Base-by-base conservation (phyloP, 371 early-diverging fungal species). In the Circinella minor region DNA sequence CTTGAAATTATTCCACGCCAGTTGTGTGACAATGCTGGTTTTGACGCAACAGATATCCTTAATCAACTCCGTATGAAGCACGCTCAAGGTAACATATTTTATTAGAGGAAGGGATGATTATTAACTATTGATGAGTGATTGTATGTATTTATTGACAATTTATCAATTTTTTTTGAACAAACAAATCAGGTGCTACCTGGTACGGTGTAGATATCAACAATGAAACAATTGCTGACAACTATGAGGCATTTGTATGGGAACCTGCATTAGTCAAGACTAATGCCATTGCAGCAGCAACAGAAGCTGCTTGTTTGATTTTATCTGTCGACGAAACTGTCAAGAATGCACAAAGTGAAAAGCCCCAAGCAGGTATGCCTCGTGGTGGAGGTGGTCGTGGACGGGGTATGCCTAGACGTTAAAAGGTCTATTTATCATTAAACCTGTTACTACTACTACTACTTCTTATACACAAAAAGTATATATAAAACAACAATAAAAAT, bases 1-100 rank as follows among this genome's bases (percentile, higher is more conserved):
- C 90, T 99, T 67, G 99, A 99, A 85, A 92, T 98, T 39, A 98
- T 99, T 74, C 99, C 99, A 14, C 93, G 98, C 79, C 98, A 98
- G 82, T 89, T 99, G 39, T 96, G 98, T 81, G 96, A 96, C 82
- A 99, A 99, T 84, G 99, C 99, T 70, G 99, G 99, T 68, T 97
- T 99, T 72, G 99, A 99, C 80, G 94, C 99, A n/a, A 99, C 99
- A 13, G 96, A 96, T 81, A 94, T 97, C 70, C 86, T 99, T 60
- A 99, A 99, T 87, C 92, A 96, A 85, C 88, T 99, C 67, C 91
- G 99, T 77, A 95, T 96, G 86, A 92, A 94, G 77, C 99, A 99
- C 78, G 89, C 92, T 43, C 91, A 92, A 75, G 94, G 92, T 80
- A 84, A 81, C 66, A 67, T 63, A 10, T 67, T 73, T 55, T 13